These are phyloP conservation scores for Neurospora africana DNA, from an alignment of 495 filamentous ascomycete genomes.

Conservation along the genomic window DNA sequence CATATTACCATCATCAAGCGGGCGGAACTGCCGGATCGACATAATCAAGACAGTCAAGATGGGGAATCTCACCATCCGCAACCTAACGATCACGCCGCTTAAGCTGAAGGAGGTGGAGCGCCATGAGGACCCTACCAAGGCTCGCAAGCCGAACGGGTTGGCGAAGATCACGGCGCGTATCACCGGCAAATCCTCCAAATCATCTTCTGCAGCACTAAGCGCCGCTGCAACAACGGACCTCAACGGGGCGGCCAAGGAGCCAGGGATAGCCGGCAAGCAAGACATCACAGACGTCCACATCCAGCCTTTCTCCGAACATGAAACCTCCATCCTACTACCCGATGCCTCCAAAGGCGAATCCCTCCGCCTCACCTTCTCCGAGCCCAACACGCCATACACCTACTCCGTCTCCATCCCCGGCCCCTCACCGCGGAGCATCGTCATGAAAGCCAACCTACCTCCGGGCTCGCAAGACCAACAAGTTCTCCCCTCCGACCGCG, in stretches of 20 bases:
- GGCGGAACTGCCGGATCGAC: not conserved
- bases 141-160: slow-evolving; percentile 25
- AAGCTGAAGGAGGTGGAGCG: slow-evolving; percentile 66
- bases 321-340: slow-evolving; percentile 25
- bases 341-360: slow-evolving; percentile 25
- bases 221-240: slow-evolving; percentile 12
- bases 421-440: slow-evolving; percentile 14
- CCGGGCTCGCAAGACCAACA: not conserved
- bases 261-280: slow-evolving; percentile 11
- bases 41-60: slow-evolving; percentile 4
- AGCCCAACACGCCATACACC: slow-evolving; percentile 19
- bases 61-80: slow-evolving; percentile 64
- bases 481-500: slow-evolving; percentile 17
- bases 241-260: not conserved
- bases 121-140: slow-evolving; percentile 35
- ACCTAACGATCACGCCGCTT: slow-evolving; percentile 66
- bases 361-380: slow-evolving; percentile 35
- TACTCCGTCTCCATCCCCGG: slow-evolving; percentile 32
- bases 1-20: not conserved
- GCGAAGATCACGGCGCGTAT: slow-evolving; percentile 43
- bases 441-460: not conserved
- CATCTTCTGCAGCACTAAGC: slow-evolving; percentile 1
- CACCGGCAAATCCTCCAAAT: slow-evolving; percentile 29
- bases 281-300: slow-evolving; percentile 25
- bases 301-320: slow-evolving; percentile 26